Percentiles rank a stretch among this genome's conserved stretches.
Conservation (phyloP, 2,329 filamentous ascomycete species). For the Colletotrichum sp. region DNA sequence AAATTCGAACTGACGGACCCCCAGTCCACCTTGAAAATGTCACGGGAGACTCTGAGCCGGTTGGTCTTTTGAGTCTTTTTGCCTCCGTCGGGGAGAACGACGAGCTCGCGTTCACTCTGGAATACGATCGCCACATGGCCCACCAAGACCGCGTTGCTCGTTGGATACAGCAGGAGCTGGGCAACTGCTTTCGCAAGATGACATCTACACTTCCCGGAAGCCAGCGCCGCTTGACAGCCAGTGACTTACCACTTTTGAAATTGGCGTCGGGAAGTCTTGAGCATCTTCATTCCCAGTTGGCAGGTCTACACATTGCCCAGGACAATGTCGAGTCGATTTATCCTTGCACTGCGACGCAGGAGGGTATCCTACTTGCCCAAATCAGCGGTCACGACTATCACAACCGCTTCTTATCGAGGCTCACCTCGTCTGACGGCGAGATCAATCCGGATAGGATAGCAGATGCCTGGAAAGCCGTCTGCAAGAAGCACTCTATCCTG, state of each 20-base stretch:
- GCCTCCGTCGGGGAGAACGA: neutral
- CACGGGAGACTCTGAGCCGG: neutral
- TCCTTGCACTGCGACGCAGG: neutral
- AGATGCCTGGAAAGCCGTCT: neutral
- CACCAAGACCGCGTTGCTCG: neutral
- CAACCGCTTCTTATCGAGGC: neutral
- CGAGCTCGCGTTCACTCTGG: neutral
- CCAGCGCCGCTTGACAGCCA: neutral
- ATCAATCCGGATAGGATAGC: fast-evolving
- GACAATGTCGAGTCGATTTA: neutral
- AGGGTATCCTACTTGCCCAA: neutral
- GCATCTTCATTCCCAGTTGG: neutral
- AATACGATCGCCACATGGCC: neutral
- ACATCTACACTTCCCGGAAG: neutral
- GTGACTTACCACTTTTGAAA: neutral
- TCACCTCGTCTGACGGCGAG: neutral
- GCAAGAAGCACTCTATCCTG: neutral
- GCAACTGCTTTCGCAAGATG: neutral
- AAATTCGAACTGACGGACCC: neutral
- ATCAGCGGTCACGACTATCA: neutral
- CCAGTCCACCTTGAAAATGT: neutral
- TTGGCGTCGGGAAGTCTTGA: neutral
- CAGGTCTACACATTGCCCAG: neutral
- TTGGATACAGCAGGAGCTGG: neutral
- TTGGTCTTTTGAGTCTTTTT: neutral